Evolutionary conservation across 345 rosid genomes (phyloP).

Genomic region (Isatis tinctoria): DNA sequence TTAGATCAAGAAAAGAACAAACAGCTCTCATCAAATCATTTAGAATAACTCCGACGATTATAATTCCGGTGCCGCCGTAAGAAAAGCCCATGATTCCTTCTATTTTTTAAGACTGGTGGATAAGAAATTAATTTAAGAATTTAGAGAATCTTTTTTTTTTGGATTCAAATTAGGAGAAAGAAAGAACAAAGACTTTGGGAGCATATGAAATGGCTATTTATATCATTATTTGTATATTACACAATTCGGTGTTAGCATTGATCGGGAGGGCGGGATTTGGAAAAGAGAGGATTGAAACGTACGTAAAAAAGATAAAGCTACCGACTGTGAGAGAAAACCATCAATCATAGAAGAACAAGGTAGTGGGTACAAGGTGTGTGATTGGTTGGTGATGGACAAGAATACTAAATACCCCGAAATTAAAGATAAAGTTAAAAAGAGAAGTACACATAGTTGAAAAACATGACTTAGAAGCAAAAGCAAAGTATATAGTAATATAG

Average conservation of each 20-base stretch:
- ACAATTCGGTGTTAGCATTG: slow-evolving; percentile 4
- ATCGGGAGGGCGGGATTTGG: slow-evolving; percentile 17
- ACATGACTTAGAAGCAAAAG: slow-evolving; percentile 21
- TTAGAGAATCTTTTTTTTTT: background rate
- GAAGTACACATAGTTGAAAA: background rate
- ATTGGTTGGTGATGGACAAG: slow-evolving; percentile 19
- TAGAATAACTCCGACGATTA: slow-evolving; percentile 21
- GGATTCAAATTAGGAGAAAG: background rate
- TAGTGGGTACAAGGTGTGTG: background rate
- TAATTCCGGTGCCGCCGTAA: slow-evolving; percentile 22
- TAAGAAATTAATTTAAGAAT: background rate
- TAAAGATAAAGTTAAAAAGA: background rate
- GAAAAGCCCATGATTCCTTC: slow-evolving; percentile 16
- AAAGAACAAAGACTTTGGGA: background rate
- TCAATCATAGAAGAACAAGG: background rate
- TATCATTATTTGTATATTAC: background rate
- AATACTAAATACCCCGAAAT: background rate
- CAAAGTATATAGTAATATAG: background rate
- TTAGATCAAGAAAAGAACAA: slow-evolving; percentile 8
- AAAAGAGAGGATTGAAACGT: slow-evolving; percentile 13
- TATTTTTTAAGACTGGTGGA: too few relatives aligned
- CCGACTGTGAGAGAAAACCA: background rate
- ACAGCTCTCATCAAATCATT: slow-evolving; percentile 12
- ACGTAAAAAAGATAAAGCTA: slow-evolving; percentile 15
- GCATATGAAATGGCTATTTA: slow-evolving; percentile 1